Base-by-base conservation (phyloP, 129 eudicot species). In the Chrysanthemum seticuspe region DNA sequence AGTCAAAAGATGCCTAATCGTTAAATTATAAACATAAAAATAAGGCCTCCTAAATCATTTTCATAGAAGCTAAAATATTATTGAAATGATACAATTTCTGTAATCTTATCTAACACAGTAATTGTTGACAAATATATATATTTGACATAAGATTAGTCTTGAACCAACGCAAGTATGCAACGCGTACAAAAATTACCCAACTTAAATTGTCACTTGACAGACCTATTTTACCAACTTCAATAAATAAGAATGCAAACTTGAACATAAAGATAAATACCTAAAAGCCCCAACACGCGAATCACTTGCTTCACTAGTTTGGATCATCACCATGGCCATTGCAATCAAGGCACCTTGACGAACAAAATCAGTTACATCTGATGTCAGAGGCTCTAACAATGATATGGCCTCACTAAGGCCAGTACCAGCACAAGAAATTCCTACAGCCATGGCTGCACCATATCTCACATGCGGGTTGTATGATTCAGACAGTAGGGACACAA, bases 301-400 rank as follows among this genome's bases (percentile, higher is more conserved):
- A 59, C 96, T 90, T 34, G 99, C 97, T 85, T 94, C 99, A 67
- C 89, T 94, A 68, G 68, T 94, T 83, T 94, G 99, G 52, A 94
- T 88, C 99, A 94, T 88, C 34, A 94, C 99, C 99, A 94, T 94
- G 23, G 99, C 97, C 99, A 94, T 94, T 57, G 97, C 97, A 73
- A 94, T 94, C 7, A 94, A 82, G 75, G 99, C 97, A 47, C 99
- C 99, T 86, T 94, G 99, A 31, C 99, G 96, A 11, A 94, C 97
- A 85, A 94, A 94, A 61, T 94, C 99, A 62, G 85, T 91, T 36
- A 94, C 99, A 75, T 94, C 99, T 31, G 96, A 94, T 18, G 99
- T 94, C 78, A 94, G 70, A 57, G 99, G 99, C 80, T 94, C 99
- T 18, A 94, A 78, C 89, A 94, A 78, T 34, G 99, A 90, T 80